Evolutionary conservation across 345 rosid species (phyloP).

Genomic region (Heritiera fomes): DNA sequence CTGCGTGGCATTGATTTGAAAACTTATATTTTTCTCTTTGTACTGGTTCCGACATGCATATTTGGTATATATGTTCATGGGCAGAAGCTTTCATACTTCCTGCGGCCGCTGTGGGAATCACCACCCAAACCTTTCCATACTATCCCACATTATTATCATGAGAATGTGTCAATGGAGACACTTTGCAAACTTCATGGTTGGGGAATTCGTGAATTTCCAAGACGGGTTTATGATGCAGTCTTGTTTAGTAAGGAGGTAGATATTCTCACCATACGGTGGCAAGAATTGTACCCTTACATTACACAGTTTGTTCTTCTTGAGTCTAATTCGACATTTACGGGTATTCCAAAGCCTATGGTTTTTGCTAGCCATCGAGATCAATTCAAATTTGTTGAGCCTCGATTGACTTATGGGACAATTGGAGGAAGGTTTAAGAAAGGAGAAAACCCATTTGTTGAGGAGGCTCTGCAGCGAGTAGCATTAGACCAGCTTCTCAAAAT

Average conservation of each 20-base stretch:
- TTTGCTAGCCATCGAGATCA: slow-evolving; percentile 38
- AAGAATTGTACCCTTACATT: slow-evolving; percentile 46
- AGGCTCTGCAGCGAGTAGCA: slow-evolving; percentile 48
- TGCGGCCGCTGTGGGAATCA: slow-evolving; percentile 50
- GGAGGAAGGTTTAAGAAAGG: slow-evolving; percentile 30
- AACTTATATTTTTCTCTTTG: slow-evolving; percentile 61
- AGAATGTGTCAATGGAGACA: slow-evolving; percentile 45
- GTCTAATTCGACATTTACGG: slow-evolving; percentile 50
- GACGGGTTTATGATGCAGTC: slow-evolving; percentile 53
- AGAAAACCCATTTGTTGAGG: slow-evolving; percentile 44
- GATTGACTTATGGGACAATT: slow-evolving; percentile 34
- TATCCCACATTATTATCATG: slow-evolving; percentile 43
- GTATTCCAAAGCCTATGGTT: slow-evolving; percentile 34
- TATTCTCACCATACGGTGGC: slow-evolving; percentile 42
- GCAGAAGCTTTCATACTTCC: slow-evolving; percentile 49
- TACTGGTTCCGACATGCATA: slow-evolving; percentile 68
- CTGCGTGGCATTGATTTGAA: slow-evolving; percentile 86
- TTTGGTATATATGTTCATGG: slow-evolving; percentile 50
- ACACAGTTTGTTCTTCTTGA: slow-evolving; percentile 48
- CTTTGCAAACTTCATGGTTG: slow-evolving; percentile 53
- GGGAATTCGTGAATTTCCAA: slow-evolving; percentile 45
- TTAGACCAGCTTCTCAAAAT: slow-evolving; percentile 43
- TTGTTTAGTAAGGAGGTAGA: slow-evolving; percentile 50
- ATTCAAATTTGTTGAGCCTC: slow-evolving; percentile 44
- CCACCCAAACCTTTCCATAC: slow-evolving; percentile 43